A percentile compares a stretch with the other conserved stretches of the same genome.
Evolutionary conservation across 1,284 basidiomycete species (phyloP).

Genomic region (Irpex lacteus): DNA sequence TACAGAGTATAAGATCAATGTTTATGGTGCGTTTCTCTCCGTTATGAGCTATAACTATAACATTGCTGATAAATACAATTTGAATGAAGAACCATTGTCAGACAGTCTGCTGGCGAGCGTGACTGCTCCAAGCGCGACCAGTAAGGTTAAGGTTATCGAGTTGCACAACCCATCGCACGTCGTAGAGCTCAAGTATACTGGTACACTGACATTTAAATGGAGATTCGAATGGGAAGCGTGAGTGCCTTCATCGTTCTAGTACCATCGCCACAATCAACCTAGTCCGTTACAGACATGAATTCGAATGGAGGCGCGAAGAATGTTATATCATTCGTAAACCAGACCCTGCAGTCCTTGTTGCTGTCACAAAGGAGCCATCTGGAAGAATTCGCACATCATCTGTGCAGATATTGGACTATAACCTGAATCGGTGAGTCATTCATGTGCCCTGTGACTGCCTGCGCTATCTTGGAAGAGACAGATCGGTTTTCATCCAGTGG

Average conservation of each 20-base stretch:
- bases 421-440: constrained; percentile 59
- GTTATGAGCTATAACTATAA: neutral
- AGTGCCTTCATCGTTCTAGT: constrained; percentile 27
- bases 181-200: constrained; percentile 72
- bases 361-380: constrained; percentile 71
- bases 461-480: no score
- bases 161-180: constrained; percentile 70
- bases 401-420: constrained; percentile 86
- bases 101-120: constrained; percentile 64
- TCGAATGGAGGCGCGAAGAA: constrained; percentile 81
- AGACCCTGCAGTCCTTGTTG: constrained; percentile 80
- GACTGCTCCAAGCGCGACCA: constrained; percentile 57
- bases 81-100: constrained; percentile 57
- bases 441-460: no score
- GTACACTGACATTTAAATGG: constrained; percentile 75
- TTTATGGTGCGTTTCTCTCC: constrained; percentile 53
- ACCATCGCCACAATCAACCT: neutral
- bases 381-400: constrained; percentile 62
- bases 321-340: constrained; percentile 81
- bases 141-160: constrained; percentile 71
- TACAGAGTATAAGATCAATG: constrained; percentile 54
- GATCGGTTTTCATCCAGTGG: no score
- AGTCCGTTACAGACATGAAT: constrained; percentile 54
- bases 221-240: constrained; percentile 79
- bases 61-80: neutral